These are phyloP conservation scores for Begonia peltatifolia DNA, from an alignment of 306 rosid species.

Conservation along the genomic window DNA sequence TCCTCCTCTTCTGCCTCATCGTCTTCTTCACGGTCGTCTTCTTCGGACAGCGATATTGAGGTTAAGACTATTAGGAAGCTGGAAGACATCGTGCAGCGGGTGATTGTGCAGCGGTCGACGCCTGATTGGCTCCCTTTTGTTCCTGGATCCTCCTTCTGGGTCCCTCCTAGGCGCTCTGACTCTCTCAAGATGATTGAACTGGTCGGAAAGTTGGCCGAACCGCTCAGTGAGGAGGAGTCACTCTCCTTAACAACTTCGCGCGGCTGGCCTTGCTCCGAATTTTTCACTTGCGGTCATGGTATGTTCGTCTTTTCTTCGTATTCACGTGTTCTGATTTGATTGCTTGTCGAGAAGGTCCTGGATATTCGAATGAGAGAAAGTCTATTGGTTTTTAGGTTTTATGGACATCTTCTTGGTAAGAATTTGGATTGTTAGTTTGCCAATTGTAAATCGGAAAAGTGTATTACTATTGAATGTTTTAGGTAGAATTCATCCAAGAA, in stretches of 20 bases:
- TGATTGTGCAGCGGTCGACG: constrained; percentile 42
- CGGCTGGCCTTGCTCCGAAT: constrained; percentile 48
- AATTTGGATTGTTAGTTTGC: too few species aligned
- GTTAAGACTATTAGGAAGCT: constrained; percentile 31
- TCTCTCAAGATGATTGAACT: constrained; percentile 28
- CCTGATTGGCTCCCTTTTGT: constrained; percentile 84
- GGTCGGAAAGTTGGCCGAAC: constrained; percentile 23
- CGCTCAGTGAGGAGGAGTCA: constrained; percentile 25
- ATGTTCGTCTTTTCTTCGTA: not conserved
- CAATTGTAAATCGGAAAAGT: too few species aligned
- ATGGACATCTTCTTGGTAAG: too few species aligned
- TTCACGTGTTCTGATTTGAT: not conserved
- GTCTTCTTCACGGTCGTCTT: constrained; percentile 5
- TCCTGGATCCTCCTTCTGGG: constrained; percentile 90
- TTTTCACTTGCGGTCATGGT: constrained; percentile 25
- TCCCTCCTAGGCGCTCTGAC: constrained; percentile 40
- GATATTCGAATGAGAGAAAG: too few species aligned
- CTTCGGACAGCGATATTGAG: constrained; percentile 25
- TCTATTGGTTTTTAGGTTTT: too few species aligned
- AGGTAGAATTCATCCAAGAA: too few species aligned
- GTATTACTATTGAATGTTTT: too few species aligned
- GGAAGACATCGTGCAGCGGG: constrained; percentile 41
- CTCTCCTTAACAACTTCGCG: constrained; percentile 30
- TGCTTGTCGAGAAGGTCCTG: too few species aligned
- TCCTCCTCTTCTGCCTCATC: constrained; percentile 12